Conservation (phyloP, 2,329 filamentous ascomycete genomes). For the Hymenoscyphus occultus region DNA sequence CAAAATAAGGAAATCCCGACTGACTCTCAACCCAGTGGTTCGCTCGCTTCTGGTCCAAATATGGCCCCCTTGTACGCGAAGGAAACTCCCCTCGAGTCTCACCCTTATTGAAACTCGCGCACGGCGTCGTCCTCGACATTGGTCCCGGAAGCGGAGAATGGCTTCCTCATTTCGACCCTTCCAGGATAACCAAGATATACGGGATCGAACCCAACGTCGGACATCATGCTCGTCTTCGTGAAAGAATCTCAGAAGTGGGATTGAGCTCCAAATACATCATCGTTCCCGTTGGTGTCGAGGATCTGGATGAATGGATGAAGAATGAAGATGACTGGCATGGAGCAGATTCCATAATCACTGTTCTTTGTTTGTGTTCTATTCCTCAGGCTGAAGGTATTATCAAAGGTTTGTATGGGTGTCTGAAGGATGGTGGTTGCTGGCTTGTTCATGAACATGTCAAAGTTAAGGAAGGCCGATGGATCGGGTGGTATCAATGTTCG, state of each 20-base stretch:
- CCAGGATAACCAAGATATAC: conserved; percentile 45
- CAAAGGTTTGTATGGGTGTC: conserved; percentile 25
- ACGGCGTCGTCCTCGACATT: conserved; percentile 47
- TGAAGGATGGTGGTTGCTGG: conserved; percentile 32
- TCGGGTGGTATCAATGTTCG: conserved; percentile 32
- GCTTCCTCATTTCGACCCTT: conserved; percentile 49
- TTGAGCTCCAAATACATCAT: conserved; percentile 58
- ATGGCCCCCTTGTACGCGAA: conserved; percentile 50
- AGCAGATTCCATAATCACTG: conserved; percentile 31
- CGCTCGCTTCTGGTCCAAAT: conserved; percentile 55
- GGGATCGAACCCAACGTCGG: conserved; percentile 62
- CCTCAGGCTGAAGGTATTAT: conserved; percentile 28
- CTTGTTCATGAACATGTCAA: conserved; percentile 34
- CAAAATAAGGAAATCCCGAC: conserved; percentile 33
- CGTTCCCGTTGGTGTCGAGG: conserved; percentile 60
- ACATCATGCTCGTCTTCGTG: conserved; percentile 48
- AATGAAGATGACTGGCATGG: conserved; percentile 35
- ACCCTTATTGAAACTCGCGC: conserved; percentile 36
- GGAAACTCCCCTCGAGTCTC: conserved; percentile 44
- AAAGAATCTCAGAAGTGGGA: conserved; percentile 49
- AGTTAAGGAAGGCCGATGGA: conserved; percentile 20
- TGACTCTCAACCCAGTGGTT: conserved; percentile 50
- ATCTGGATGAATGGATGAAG: conserved; percentile 46
- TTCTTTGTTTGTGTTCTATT: conserved; percentile 33
- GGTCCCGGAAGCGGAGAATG: conserved; percentile 63